These are phyloP conservation scores for Pseudopyrenochaeta lycopersici DNA, from an alignment of 2,329 filamentous ascomycete genomes.

Conservation along the genomic window DNA sequence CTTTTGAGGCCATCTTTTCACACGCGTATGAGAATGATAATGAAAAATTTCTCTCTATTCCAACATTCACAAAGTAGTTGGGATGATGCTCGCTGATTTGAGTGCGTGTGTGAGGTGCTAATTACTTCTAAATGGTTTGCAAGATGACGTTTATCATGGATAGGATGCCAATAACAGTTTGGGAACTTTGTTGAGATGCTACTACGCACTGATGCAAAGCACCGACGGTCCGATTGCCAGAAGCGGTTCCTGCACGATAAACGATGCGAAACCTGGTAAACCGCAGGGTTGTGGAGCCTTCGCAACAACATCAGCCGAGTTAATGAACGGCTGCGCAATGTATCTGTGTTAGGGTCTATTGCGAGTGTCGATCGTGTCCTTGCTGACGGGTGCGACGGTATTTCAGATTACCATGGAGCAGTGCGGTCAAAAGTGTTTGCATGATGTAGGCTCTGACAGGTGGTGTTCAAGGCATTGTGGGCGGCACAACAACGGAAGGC, in stretches of 20 bases:
- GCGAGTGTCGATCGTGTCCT: constrained; percentile 10
- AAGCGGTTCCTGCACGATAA: constrained; percentile 5
- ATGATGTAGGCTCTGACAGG: background rate
- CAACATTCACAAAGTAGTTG: too few species aligned
- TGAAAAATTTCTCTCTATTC: too few species aligned
- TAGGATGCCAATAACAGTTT: background rate
- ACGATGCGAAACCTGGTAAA: background rate
- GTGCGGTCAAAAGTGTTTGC: background rate
- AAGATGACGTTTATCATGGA: background rate
- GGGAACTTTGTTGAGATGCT: background rate
- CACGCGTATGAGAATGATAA: too few species aligned
- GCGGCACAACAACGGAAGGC: background rate
- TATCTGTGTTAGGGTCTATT: constrained; percentile 9
- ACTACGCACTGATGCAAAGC: background rate
- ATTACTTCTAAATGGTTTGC: too few species aligned
- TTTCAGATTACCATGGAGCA: background rate
- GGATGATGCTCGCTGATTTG: too few species aligned
- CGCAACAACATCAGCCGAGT: background rate
- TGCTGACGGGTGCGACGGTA: background rate
- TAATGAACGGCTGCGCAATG: background rate
- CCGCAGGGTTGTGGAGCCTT: background rate
- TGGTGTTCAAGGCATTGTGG: background rate
- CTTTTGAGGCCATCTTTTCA: too few species aligned
- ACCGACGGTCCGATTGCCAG: constrained; percentile 8
- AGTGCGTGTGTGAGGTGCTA: too few species aligned